Conservation (phyloP, 2,329 filamentous ascomycete genomes). For the Alternaria infectoria region DNA sequence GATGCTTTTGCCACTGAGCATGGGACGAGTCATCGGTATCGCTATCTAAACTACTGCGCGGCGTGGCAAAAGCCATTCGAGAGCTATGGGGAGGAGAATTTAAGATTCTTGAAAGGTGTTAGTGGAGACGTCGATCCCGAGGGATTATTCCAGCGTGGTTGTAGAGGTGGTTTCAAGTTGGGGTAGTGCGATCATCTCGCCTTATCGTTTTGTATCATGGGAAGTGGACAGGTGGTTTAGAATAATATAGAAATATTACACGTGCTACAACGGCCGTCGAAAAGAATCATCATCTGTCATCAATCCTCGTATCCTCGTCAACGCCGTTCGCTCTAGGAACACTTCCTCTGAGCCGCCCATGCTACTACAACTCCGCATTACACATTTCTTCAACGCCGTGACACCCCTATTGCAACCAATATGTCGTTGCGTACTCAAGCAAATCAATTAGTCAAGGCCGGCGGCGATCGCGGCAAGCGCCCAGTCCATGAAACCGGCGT, state of each 20-base stretch:
- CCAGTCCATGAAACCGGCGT: slow-evolving; percentile 52
- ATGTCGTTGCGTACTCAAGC: background rate
- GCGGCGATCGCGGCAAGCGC: slow-evolving; percentile 46
- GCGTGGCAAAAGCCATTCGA: slow-evolving; percentile 47
- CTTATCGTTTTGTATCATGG: background rate
- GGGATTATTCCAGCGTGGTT: slow-evolving; percentile 45
- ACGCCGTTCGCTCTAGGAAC: background rate
- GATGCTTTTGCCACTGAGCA: slow-evolving; percentile 32
- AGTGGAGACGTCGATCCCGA: slow-evolving; percentile 46
- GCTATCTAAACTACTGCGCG: slow-evolving; percentile 47
- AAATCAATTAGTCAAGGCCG: slow-evolving; percentile 27
- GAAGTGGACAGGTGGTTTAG: fast-evolving
- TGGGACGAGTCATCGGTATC: slow-evolving; percentile 25
- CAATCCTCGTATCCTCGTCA: background rate
- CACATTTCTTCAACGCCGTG: background rate
- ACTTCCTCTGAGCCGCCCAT: background rate
- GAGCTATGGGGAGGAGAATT: slow-evolving; percentile 38
- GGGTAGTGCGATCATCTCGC: background rate
- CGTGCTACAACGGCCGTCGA: background rate
- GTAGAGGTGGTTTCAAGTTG: slow-evolving; percentile 46
- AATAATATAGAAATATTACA: background rate
- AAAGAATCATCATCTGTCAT: background rate
- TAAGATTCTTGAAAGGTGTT: slow-evolving; percentile 32
- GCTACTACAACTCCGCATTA: background rate
- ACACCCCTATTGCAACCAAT: background rate